Evolutionary conservation across 2,329 filamentous ascomycete genomes (phyloP).

Genomic region (Phaeophleospora eucalypticola): DNA sequence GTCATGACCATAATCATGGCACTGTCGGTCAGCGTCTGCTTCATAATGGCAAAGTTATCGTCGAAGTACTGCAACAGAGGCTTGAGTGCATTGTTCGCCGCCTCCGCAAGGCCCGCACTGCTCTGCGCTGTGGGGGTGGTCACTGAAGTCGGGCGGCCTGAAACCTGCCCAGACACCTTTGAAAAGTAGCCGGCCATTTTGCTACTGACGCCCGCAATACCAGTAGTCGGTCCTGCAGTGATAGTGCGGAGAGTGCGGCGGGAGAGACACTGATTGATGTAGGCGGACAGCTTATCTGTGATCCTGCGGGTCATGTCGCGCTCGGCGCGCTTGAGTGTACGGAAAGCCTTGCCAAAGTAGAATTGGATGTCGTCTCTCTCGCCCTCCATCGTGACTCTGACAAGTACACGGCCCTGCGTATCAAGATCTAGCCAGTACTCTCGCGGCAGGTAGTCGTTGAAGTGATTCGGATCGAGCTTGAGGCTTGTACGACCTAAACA

Average conservation of each 20-base stretch:
- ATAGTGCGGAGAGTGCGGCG: slow-evolving; percentile 72
- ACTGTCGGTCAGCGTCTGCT: slow-evolving; percentile 85
- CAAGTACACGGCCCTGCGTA: slow-evolving; percentile 82
- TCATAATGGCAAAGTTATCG: slow-evolving; percentile 99
- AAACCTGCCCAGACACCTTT: slow-evolving; percentile 30
- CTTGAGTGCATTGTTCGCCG: slow-evolving; percentile 76
- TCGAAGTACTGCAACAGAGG: slow-evolving; percentile 93
- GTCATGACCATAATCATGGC: slow-evolving; percentile 99
- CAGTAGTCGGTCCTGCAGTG: slow-evolving; percentile 47
- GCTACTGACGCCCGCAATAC: slow-evolving; percentile 60
- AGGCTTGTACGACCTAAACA: slow-evolving; percentile 95
- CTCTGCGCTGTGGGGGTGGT: slow-evolving; percentile 13
- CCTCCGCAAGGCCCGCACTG: slow-evolving; percentile 52
- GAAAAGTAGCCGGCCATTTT: slow-evolving; percentile 62
- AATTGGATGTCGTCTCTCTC: slow-evolving; percentile 98
- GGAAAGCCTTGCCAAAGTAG: slow-evolving; percentile 95
- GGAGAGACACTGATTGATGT: slow-evolving; percentile 87
- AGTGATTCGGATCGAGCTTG: slow-evolving; percentile 96
- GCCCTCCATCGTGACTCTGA: slow-evolving; percentile 96
- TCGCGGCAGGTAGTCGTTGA: slow-evolving; percentile 88
- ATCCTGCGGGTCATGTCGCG: slow-evolving; percentile 97
- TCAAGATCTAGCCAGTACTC: slow-evolving; percentile 98
- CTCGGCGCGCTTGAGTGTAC: slow-evolving; percentile 90
- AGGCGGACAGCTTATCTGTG: slow-evolving; percentile 94
- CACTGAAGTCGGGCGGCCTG: slow-evolving; percentile 34